Conservation (phyloP, 1,284 basidiomycete genomes). For the Cutaneotrichosporon spelunceum region DNA sequence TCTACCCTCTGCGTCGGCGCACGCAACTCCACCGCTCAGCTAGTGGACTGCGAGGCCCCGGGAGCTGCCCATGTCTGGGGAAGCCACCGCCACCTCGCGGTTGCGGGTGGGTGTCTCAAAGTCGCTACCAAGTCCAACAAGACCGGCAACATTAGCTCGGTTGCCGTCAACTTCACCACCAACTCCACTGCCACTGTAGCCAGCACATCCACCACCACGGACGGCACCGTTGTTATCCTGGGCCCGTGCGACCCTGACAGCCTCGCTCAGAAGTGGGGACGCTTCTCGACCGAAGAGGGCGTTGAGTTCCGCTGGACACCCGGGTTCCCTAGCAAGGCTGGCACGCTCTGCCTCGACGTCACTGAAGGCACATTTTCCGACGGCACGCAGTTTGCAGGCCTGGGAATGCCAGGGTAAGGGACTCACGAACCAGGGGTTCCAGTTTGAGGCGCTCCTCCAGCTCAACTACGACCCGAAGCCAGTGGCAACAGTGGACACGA, state of each 20-base stretch:
- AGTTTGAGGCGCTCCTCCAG: neutral
- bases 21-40: neutral
- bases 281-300: neutral
- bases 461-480: neutral
- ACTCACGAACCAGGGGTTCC: neutral
- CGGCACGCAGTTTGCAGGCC: neutral
- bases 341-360: neutral
- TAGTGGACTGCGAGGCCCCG: neutral
- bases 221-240: no score
- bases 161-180: no score
- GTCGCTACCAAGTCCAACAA: neutral
- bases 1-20: neutral
- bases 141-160: neutral
- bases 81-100: neutral
- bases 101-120: neutral
- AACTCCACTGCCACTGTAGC: no score
- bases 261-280: neutral
- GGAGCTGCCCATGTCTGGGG: neutral
- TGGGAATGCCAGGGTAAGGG: neutral
- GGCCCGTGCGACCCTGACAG: neutral
- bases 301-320: neutral
- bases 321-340: neutral
- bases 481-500: neutral
- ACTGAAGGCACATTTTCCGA: neutral
- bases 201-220: no score